Conservation (phyloP, 1,139 yeast genomes). For the Blastobotrys serpentis region DNA sequence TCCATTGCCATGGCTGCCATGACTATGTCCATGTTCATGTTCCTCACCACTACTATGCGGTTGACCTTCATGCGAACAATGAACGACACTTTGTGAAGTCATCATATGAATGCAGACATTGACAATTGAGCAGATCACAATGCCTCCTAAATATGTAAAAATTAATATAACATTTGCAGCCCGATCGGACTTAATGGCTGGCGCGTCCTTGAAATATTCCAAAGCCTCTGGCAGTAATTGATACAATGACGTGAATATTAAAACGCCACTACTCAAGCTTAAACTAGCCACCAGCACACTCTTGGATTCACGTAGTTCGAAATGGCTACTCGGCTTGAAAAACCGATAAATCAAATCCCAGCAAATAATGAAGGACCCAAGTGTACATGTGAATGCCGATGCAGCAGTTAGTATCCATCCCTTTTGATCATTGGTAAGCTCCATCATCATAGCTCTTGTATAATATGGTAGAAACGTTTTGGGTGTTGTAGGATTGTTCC, state of each 20-base stretch:
- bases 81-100: slow-evolving; percentile 82
- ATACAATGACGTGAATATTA: slow-evolving; percentile 69
- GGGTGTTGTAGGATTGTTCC: no score
- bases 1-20: slow-evolving; percentile 21
- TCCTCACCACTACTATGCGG: slow-evolving; percentile 20
- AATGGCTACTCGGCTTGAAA: slow-evolving; percentile 25
- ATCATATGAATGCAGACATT: slow-evolving; percentile 66
- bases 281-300: slow-evolving; percentile 62
- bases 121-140: slow-evolving; percentile 55
- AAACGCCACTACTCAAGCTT: slow-evolving; percentile 67
- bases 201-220: slow-evolving; percentile 34
- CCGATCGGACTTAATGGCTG: slow-evolving; percentile 25
- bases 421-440: slow-evolving; percentile 32
- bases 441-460: slow-evolving; percentile 4
- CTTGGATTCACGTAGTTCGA: slow-evolving; percentile 59
- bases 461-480: no score
- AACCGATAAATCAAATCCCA: slow-evolving; percentile 32
- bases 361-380: slow-evolving; percentile 59
- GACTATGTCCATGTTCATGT: slow-evolving; percentile 25
- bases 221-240: slow-evolving; percentile 68
- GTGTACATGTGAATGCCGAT: slow-evolving; percentile 56
- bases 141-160: slow-evolving; percentile 57
- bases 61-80: slow-evolving; percentile 61
- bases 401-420: slow-evolving; percentile 61
- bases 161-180: slow-evolving; percentile 45